Conservation (phyloP, 345 rosid genomes). For the Aquilaria malaccensis region DNA sequence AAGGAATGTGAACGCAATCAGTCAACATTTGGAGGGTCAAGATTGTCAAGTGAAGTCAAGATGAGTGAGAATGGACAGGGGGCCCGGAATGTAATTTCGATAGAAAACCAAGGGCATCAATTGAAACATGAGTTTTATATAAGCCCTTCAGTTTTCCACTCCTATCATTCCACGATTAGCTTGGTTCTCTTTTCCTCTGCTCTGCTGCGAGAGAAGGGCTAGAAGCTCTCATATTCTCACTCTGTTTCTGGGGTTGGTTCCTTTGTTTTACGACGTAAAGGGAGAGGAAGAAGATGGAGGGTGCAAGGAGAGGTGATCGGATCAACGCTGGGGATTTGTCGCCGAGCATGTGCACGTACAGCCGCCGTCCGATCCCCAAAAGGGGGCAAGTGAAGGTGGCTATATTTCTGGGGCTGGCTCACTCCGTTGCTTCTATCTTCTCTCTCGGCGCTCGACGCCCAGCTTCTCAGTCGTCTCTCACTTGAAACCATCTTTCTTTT, state of each 20-base stretch:
- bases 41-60: slow-evolving; percentile 21
- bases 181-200: background rate
- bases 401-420: slow-evolving; percentile 45
- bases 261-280: no score
- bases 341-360: slow-evolving; percentile 9
- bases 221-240: no score
- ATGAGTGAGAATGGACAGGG: no score
- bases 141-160: background rate
- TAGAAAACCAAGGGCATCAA: background rate
- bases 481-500: slow-evolving; percentile 6
- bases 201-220: no score
- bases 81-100: no score
- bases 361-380: slow-evolving; percentile 57
- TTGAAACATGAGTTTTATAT: background rate
- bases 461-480: slow-evolving; percentile 13
- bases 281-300: slow-evolving; percentile 25
- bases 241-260: no score
- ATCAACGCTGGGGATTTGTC: slow-evolving; percentile 23
- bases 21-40: slow-evolving; percentile 15
- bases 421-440: slow-evolving; percentile 53
- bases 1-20: background rate
- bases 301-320: slow-evolving; percentile 14
- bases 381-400: slow-evolving; percentile 76
- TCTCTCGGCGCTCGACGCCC: slow-evolving; percentile 17
- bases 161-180: background rate